Base-by-base conservation (phyloP, 1,284 basidiomycete genomes). In the Sporisorium reilianum region DNA sequence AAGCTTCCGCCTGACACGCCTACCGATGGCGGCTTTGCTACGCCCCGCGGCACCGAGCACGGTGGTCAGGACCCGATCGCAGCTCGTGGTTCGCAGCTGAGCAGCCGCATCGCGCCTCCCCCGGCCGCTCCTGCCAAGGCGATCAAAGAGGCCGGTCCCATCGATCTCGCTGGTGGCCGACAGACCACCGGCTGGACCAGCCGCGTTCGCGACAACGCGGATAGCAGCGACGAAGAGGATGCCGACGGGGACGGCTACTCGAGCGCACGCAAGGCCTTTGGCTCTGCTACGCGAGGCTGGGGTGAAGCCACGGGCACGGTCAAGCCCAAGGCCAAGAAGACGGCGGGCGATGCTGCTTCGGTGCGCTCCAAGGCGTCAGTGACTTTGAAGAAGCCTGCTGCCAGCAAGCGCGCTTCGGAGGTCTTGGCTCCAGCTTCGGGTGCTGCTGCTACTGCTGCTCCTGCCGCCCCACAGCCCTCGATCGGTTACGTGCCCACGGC, bases 1-100 rank as follows among this genome's bases (percentile, higher is more conserved):
- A 82, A 82, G 75, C 66, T 80, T 1, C 73, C 79, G 16, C 75
- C 80, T 10, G 80, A 82, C 38, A 79, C 81, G 34, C 77, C 78
- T 0, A 68, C 70, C 12, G 62, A 59, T 5, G 62, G 46, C 22
- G 52, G 46, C 7, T 55, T 48, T 49, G 58, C 30, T 20, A 75
- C 72, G 18, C 67, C 64, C 5, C 57, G 61, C 5, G 75, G 75
- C 10, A 68, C 54, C 44, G 72, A 78, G 28, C 53, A 75, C 40
- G 63, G 72, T 26, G 71, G 62, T 7, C 62, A 65, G 30, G 74
- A 76, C 34, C 74, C 74, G 2, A 30, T 73, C 38, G 68, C 74
- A 26, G 61, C 64, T 4, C 58, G 54, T 25, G 64, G 60, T 16
- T 64, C 64, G 41, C 56, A 68, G 56, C 54, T 75, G 49, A 71